phyloP scores from a whole-genome alignment of 371 early-diverging fungal genomes.

The Rhizopus stolonifer region DNA sequence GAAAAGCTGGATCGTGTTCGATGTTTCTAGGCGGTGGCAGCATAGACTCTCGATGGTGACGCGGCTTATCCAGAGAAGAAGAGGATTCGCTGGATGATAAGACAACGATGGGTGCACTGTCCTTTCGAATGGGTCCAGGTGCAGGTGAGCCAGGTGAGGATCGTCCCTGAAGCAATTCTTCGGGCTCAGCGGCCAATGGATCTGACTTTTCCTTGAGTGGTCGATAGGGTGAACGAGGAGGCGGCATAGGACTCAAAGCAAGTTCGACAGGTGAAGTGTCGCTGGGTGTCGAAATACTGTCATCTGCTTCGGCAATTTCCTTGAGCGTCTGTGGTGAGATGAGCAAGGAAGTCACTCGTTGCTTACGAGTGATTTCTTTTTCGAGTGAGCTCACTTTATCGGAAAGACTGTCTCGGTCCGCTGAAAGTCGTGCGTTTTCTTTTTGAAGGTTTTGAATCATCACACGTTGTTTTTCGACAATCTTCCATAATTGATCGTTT shows the following conservation, averaged over 20 bases:
- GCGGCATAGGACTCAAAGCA: slow-evolving; percentile 25
- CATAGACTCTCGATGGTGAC: no score
- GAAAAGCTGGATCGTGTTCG: no score
- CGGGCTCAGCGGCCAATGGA: slow-evolving; percentile 5
- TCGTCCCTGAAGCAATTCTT: no score
- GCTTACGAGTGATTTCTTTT: slow-evolving; percentile 27
- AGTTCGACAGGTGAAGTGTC: slow-evolving; percentile 1
- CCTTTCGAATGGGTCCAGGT: no score
- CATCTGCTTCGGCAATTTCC: slow-evolving; percentile 32
- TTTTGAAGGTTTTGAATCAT: slow-evolving; percentile 77
- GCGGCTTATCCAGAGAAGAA: slow-evolving; percentile 14
- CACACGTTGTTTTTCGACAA: slow-evolving; percentile 83
- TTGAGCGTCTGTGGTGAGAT: slow-evolving; percentile 35
- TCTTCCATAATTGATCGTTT: slow-evolving; percentile 87
- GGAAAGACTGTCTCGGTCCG: slow-evolving; percentile 57
- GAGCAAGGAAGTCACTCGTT: slow-evolving; percentile 30
- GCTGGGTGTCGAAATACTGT: slow-evolving; percentile 13
- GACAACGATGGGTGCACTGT: slow-evolving; percentile 3
- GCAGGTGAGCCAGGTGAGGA: no score
- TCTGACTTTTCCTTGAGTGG: slow-evolving; percentile 23
- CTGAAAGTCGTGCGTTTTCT: slow-evolving; percentile 50
- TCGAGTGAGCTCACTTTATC: slow-evolving; percentile 36
- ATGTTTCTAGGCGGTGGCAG: no score
- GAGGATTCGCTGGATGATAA: slow-evolving; percentile 32
- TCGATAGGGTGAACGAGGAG: slow-evolving; percentile 34